Base-by-base conservation (phyloP, 2,329 filamentous ascomycete species). In the Aspergillus thermomutatus region DNA sequence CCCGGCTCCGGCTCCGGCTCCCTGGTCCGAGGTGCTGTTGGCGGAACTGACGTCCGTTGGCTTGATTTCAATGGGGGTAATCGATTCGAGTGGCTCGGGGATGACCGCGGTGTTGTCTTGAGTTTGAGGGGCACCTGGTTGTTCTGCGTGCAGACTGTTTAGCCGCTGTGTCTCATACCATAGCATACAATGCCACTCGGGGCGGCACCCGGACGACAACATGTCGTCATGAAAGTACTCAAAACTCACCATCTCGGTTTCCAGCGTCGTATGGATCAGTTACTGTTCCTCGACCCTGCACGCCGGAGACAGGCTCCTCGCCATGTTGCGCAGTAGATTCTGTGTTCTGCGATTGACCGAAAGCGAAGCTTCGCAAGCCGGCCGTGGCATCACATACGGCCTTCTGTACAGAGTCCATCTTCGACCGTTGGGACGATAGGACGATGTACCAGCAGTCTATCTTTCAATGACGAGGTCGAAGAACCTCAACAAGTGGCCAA, bases 261-360 rank as follows among this genome's bases (percentile, higher is more conserved):
- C 91, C 91, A 56, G 85, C 85, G 69, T 94, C 91, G 66, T 87
- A 95, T 0, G 91, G 91, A 71, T 93, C 87, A 11, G 83, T 84
- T 46, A 80, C 80, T 25, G 82, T 81, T 4, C 89, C 88, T 69
- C 87, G 78, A 41, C 91, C 91, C 56, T 81, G 77, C 52, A 84
- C 77, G 23, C 91, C 91, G 21, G 89, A 88, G 47, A 92, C 72
- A 19, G 91, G 91, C 75, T 95, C 91, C 64, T 76, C 73, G 49
- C 79, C 79, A 41, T 72, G 72, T 54, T 75, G 60, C 65, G 62
- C 52, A 31, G 51, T 10, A 23, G n/a, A 21, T 23, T 21, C 11
- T 26, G 43, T 46, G 21, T 11, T 17, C 21, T 26, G 10, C 10
- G 34, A 3, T 14, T 25, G 21, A 6, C 43, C 43, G 21, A 46